Evolutionary conservation across 1,139 yeast species (phyloP).

Genomic region (Suhomyces bolitotheri): DNA sequence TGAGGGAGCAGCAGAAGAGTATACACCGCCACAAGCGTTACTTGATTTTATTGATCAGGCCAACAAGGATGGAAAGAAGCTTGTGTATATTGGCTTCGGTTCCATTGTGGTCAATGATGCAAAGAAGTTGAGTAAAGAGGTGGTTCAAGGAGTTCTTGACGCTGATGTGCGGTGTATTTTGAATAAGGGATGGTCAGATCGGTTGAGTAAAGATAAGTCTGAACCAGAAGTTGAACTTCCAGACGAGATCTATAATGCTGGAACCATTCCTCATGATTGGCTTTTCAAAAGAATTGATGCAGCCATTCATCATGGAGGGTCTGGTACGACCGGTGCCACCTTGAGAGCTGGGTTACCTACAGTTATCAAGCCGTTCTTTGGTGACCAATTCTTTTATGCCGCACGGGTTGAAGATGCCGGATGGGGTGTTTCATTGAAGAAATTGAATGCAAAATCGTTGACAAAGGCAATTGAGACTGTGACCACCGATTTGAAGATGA

Average conservation of each 20-base stretch:
- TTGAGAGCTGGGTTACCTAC: conserved; percentile 86
- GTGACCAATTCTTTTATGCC: conserved; percentile 93
- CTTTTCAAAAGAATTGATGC: conserved; percentile 85
- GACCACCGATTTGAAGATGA: conserved; percentile 65
- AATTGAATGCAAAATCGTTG: conserved; percentile 63
- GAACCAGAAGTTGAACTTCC: conserved; percentile 65
- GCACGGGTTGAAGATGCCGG: conserved; percentile 84
- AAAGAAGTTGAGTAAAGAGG: conserved; percentile 69
- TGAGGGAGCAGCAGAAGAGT: conserved; percentile 60
- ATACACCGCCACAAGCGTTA: conserved; percentile 64
- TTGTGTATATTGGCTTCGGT: conserved; percentile 94
- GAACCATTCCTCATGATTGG: conserved; percentile 92
- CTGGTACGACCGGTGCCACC: conserved; percentile 95
- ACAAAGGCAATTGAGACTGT: conserved; percentile 68
- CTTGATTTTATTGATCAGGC: conserved; percentile 66
- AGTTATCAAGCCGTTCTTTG: conserved; percentile 90
- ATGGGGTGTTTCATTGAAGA: conserved; percentile 73
- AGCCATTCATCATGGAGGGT: conserved; percentile 97
- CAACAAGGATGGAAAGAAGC: conserved; percentile 55
- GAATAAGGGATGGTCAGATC: conserved; percentile 94
- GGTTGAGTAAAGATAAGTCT: conserved; percentile 43
- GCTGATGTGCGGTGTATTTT: conserved; percentile 85
- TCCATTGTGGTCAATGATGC: conserved; percentile 90
- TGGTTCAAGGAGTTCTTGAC: conserved; percentile 71
- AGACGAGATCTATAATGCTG: conserved; percentile 63